Conservation (phyloP, 768 basidiomycete species). For the Hygrophorus russula region DNA sequence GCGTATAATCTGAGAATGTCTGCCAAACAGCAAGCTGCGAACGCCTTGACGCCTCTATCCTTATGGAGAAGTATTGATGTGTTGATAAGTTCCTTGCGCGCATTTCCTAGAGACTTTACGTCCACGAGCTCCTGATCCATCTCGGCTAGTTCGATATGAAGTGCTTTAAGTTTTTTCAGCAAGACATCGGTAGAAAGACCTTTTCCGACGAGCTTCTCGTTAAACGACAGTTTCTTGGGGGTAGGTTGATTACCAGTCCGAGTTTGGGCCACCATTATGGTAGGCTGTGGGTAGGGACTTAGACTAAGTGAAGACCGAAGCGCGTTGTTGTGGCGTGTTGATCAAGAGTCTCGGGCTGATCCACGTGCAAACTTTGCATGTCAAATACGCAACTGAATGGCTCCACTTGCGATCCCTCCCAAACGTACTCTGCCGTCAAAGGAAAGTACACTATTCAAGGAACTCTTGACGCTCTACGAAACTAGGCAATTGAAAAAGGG, state of each 20-base stretch:
- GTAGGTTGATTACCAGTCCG: conserved; percentile 42
- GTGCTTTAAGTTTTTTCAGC: conserved; percentile 73
- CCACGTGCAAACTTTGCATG: not conserved
- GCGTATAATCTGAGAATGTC: conserved; percentile 91
- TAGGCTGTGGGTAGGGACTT: conserved; percentile 2
- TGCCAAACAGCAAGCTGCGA: conserved; percentile 87
- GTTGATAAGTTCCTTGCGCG: conserved; percentile 71
- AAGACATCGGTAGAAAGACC: conserved; percentile 71
- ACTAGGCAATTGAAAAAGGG: conserved; percentile 81
- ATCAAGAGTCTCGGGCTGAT: not conserved
- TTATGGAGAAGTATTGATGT: conserved; percentile 83
- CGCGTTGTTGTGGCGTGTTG: conserved; percentile 35
- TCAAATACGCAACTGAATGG: conserved; percentile 5
- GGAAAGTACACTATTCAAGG: conserved; percentile 78
- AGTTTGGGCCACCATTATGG: conserved; percentile 65
- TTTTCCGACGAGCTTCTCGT: conserved; percentile 72
- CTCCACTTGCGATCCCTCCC: conserved; percentile 18
- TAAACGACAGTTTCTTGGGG: conserved; percentile 59
- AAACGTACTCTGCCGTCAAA: conserved; percentile 67
- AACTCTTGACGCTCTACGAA: conserved; percentile 82
- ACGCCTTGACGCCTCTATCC: conserved; percentile 93
- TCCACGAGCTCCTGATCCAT: conserved; percentile 88
- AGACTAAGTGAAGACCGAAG: conserved; percentile 11
- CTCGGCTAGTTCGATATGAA: conserved; percentile 67
- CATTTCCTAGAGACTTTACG: conserved; percentile 51